Evolutionary conservation across 805 yeast genomes (phyloP).

Genomic region (Candida nemodendra): DNA sequence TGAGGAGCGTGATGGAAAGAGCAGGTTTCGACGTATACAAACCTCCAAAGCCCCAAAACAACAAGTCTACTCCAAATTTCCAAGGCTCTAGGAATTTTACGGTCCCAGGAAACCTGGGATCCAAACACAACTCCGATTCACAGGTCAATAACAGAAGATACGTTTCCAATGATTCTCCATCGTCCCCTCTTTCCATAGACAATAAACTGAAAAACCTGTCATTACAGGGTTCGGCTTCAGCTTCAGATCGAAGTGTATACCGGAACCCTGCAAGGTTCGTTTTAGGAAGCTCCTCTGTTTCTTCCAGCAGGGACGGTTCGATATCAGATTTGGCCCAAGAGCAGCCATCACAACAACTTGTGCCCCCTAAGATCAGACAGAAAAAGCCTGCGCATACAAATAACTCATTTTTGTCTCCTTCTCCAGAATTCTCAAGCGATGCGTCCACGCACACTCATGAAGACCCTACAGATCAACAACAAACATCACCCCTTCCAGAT

Average conservation of each 20-base stretch:
- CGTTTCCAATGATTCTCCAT: slow-evolving; percentile 6
- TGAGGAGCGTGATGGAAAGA: slow-evolving; percentile 71
- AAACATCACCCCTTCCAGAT: too few species aligned
- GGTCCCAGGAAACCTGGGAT: slow-evolving; percentile 16
- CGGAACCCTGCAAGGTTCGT: too few species aligned
- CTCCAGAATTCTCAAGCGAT: too few species aligned
- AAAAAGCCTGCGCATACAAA: too few species aligned
- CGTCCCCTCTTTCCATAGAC: slow-evolving; percentile 9
- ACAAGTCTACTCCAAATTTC: slow-evolving; percentile 14
- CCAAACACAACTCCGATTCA: slow-evolving; percentile 16
- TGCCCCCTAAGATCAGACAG: not conserved
- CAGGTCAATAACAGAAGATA: slow-evolving; percentile 10
- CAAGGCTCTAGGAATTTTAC: slow-evolving; percentile 20
- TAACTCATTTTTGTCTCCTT: too few species aligned
- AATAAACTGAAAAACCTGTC: slow-evolving; percentile 1
- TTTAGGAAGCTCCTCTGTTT: slow-evolving; percentile 6
- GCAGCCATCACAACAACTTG: not conserved
- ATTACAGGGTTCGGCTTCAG: not conserved
- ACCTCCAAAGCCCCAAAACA: slow-evolving; percentile 20
- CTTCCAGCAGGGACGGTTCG: slow-evolving; percentile 8
- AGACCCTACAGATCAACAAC: too few species aligned
- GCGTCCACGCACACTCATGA: too few species aligned
- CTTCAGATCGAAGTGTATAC: too few species aligned
- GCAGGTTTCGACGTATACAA: slow-evolving; percentile 73
- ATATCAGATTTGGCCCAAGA: not conserved